Percentiles rank a stretch among this genome's conserved stretches.
phyloP scores from a whole-genome alignment of 305 asterid species.

The Striga hermonthica region DNA sequence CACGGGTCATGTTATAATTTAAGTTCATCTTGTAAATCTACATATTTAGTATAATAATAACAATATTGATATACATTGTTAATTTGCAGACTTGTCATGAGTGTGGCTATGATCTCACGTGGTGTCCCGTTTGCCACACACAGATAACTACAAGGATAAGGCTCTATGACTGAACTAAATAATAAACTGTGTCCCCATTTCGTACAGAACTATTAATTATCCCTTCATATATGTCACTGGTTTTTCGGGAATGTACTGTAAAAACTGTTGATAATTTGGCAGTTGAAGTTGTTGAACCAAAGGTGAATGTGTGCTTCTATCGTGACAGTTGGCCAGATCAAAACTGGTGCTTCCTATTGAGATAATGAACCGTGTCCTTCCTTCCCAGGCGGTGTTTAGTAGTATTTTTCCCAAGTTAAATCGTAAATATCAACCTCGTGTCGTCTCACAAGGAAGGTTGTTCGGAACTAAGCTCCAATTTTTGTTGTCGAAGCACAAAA shows the following conservation, averaged over 20 bases:
- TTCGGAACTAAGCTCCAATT: no score
- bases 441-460: no score
- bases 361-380: no score
- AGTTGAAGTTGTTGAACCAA: no score
- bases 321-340: no score
- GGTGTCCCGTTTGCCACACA: slow-evolving; percentile 46
- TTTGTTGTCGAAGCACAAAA: no score
- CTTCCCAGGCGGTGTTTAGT: no score
- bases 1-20: background rate
- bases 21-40: background rate
- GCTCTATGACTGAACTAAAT: slow-evolving; percentile 33
- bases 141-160: slow-evolving; percentile 42
- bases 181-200: background rate
- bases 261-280: background rate
- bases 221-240: background rate
- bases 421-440: no score
- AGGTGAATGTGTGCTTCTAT: no score
- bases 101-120: slow-evolving; percentile 37
- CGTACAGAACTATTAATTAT: background rate
- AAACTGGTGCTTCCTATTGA: no score
- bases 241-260: background rate
- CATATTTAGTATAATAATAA: background rate
- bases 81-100: slow-evolving; percentile 45
- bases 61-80: background rate
- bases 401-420: no score